Conservation (phyloP, 495 filamentous ascomycete species). For the Penicillium dipodomyicola region DNA sequence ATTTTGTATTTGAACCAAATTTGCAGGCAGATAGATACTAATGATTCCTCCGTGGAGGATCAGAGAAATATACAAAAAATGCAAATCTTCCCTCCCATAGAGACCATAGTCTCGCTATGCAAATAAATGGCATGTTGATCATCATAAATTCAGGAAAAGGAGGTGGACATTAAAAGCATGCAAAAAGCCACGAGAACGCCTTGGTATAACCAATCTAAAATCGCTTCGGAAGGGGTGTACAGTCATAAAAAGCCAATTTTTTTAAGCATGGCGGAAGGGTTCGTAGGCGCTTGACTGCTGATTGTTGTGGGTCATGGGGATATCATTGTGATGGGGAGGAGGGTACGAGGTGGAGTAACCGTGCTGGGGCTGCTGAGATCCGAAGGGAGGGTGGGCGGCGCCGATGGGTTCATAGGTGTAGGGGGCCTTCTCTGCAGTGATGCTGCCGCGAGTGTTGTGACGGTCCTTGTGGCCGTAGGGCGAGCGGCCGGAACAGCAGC, state of each 20-base stretch:
- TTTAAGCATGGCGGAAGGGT: conserved; percentile 47
- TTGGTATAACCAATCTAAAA: conserved; percentile 28
- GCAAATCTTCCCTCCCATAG: background rate
- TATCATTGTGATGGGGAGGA: conserved; percentile 23
- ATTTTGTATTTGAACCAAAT: background rate
- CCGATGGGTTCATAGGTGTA: conserved; percentile 52
- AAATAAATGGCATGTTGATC: conserved; percentile 8
- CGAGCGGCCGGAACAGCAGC: conserved; percentile 77
- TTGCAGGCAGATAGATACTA: conserved; percentile 1
- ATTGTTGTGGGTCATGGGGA: conserved; percentile 25
- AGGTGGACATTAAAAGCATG: conserved; percentile 14
- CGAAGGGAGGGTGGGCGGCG: conserved; percentile 25
- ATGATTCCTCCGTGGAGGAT: background rate
- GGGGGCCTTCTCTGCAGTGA: conserved; percentile 50
- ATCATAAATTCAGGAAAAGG: conserved; percentile 15
- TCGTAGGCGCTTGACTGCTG: conserved; percentile 40
- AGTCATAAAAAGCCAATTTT: background rate
- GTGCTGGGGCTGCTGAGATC: conserved; percentile 19
- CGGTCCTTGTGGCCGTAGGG: conserved; percentile 43
- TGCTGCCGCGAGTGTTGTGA: conserved; percentile 19
- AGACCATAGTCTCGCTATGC: conserved; percentile 2
- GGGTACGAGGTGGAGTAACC: conserved; percentile 33
- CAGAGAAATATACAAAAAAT: conserved; percentile 1
- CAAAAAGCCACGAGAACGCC: conserved; percentile 21
- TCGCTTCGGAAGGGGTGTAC: conserved; percentile 19